These are phyloP conservation scores for Cladosporium sp. DNA, from an alignment of 2,329 filamentous ascomycete genomes.

Conservation along the genomic window DNA sequence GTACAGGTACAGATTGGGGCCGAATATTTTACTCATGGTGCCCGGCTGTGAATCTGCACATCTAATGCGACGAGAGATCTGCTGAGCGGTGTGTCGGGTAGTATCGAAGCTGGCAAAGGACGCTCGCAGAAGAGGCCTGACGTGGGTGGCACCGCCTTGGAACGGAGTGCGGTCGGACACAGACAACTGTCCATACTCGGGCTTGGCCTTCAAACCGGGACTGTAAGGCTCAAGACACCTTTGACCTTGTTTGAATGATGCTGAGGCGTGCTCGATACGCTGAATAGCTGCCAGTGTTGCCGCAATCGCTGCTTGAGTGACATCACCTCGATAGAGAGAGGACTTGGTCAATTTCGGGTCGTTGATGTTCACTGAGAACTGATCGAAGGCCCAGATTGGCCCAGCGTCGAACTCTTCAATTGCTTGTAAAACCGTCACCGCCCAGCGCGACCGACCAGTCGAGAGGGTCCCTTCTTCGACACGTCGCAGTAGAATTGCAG, in stretches of 20 bases:
- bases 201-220: conserved; percentile 23
- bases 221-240: conserved; percentile 9
- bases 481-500: conserved; percentile 25
- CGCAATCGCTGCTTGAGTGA: conserved; percentile 35
- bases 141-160: conserved; percentile 33
- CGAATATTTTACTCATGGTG: conserved; percentile 34
- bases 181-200: conserved; percentile 26
- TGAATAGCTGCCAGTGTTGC: conserved; percentile 34
- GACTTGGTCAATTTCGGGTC: conserved; percentile 36
- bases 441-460: conserved; percentile 38
- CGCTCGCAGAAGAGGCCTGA: conserved; percentile 36
- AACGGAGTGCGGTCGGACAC: conserved; percentile 33
- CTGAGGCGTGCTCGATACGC: conserved; percentile 25
- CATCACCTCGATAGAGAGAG: conserved; percentile 34
- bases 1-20: conserved; percentile 35
- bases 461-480: conserved; percentile 20
- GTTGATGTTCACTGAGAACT: conserved; percentile 38
- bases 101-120: conserved; percentile 34
- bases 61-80: conserved; percentile 40
- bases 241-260: not conserved
- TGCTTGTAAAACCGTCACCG: conserved; percentile 36
- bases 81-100: conserved; percentile 29
- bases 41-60: conserved; percentile 39
- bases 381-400: conserved; percentile 41
- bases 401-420: conserved; percentile 39